Percentiles rank a stretch among this genome's conserved stretches.
Conservation (phyloP, 306 rosid genomes). For the Sophora flavescens region DNA sequence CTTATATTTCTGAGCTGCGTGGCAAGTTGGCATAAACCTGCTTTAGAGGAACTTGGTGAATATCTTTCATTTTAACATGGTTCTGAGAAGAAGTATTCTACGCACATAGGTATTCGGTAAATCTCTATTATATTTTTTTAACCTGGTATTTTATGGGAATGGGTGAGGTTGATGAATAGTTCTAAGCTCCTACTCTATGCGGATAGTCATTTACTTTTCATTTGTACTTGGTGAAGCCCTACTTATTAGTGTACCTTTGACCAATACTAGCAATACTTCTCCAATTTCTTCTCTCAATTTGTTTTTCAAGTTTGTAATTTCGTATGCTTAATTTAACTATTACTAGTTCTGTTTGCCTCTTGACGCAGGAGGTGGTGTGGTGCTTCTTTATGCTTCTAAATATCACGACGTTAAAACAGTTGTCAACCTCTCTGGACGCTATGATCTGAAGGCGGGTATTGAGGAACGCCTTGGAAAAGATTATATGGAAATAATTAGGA, state of each 20-base stretch:
- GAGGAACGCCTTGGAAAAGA: conserved; percentile 74
- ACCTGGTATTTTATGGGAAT: neutral
- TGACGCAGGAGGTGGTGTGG: conserved; percentile 77
- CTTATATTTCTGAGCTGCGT: conserved; percentile 28
- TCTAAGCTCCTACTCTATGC: conserved; percentile 1
- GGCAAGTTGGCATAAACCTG: conserved; percentile 16
- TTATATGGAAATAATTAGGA: conserved; percentile 61
- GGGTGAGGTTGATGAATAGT: conserved; percentile 13
- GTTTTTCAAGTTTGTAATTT: neutral
- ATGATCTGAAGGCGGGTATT: conserved; percentile 70
- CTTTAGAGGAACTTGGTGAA: conserved; percentile 2
- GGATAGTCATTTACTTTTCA: conserved; percentile 23
- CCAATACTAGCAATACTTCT: neutral
- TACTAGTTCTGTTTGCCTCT: neutral
- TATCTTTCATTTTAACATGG: conserved; percentile 13
- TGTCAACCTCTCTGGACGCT: conserved; percentile 81
- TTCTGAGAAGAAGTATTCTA: conserved; percentile 19
- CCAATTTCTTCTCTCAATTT: conserved; percentile 7
- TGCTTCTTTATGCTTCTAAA: conserved; percentile 78
- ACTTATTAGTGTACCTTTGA: conserved; percentile 28
- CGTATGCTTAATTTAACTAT: conserved; percentile 30
- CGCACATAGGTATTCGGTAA: neutral
- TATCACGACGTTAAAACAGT: conserved; percentile 67
- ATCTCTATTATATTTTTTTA: conserved; percentile 17
- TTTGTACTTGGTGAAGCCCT: neutral